A percentile compares a stretch with the other conserved stretches of the same genome.
These are phyloP conservation scores for Salicornia ramosissima DNA, from an alignment of 148 eudicot genomes.

Conservation along the genomic window DNA sequence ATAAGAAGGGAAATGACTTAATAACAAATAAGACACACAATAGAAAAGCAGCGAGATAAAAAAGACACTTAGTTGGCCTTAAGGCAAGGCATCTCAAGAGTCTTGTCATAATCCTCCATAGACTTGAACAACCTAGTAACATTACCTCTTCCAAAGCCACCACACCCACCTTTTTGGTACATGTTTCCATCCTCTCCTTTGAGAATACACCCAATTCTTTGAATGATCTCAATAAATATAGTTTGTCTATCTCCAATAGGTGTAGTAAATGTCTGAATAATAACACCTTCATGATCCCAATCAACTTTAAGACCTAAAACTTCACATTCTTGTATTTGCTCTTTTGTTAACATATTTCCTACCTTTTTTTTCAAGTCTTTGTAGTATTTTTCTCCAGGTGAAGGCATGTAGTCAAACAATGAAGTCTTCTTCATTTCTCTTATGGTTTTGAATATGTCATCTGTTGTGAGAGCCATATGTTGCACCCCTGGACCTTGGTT, in stretches of 20 bases:
- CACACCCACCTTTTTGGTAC: slow-evolving; percentile 82
- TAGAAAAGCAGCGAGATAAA: too few species aligned
- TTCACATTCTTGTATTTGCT: slow-evolving; percentile 75
- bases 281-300: slow-evolving; percentile 62
- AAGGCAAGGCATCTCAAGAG: slow-evolving; percentile 32
- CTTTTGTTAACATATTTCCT: slow-evolving; percentile 55
- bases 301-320: slow-evolving; percentile 79
- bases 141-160: slow-evolving; percentile 93
- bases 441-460: slow-evolving; percentile 68
- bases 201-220: slow-evolving; percentile 81
- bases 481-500: slow-evolving; percentile 88
- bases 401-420: slow-evolving; percentile 76
- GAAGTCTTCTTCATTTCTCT: slow-evolving; percentile 82
- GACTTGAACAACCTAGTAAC: slow-evolving; percentile 80
- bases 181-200: slow-evolving; percentile 56
- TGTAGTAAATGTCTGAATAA: slow-evolving; percentile 82
- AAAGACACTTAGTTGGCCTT: too few species aligned
- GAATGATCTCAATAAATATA: slow-evolving; percentile 75
- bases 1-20: too few species aligned
- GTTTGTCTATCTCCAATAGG: slow-evolving; percentile 94
- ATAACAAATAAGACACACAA: too few species aligned
- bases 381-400: slow-evolving; percentile 75
- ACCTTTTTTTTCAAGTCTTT: slow-evolving; percentile 53
- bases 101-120: slow-evolving; percentile 81
- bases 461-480: slow-evolving; percentile 64